Evolutionary conservation across 345 rosid genomes (phyloP).

Genomic region (Gossypium australe): DNA sequence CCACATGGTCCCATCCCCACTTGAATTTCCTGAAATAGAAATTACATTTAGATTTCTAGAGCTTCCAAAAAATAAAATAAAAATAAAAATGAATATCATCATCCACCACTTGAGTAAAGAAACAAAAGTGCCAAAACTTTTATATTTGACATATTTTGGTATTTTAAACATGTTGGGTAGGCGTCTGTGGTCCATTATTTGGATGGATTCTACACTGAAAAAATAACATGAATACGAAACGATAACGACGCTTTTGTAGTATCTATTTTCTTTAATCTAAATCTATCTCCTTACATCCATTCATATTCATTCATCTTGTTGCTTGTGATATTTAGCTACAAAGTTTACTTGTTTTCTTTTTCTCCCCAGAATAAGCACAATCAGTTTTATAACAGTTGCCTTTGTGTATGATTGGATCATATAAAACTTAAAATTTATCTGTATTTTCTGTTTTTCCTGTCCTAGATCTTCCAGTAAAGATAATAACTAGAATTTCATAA

Average conservation of each 20-base stretch:
- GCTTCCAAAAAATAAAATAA: neutral
- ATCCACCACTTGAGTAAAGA: neutral
- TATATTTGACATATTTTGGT: neutral
- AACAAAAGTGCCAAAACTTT: neutral
- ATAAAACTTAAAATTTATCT: neutral
- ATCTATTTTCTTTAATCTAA: neutral
- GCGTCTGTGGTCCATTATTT: constrained; percentile 1
- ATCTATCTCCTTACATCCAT: neutral
- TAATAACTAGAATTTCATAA: neutral
- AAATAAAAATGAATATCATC: neutral
- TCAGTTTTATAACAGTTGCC: too few species aligned
- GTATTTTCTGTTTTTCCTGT: neutral
- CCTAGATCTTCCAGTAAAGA: neutral
- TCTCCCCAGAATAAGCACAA: neutral
- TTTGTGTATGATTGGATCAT: too few species aligned
- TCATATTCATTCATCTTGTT: neutral
- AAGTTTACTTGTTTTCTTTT: neutral
- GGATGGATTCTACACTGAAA: neutral
- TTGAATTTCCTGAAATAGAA: constrained; percentile 76
- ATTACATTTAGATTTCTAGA: constrained; percentile 1
- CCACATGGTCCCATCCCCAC: constrained; percentile 99
- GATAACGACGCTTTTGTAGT: neutral
- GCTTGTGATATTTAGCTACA: neutral
- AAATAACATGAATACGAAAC: neutral
- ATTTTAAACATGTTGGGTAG: neutral